Evolutionary conservation across 768 basidiomycete species (phyloP).

Genomic region (Boletus bicolor): DNA sequence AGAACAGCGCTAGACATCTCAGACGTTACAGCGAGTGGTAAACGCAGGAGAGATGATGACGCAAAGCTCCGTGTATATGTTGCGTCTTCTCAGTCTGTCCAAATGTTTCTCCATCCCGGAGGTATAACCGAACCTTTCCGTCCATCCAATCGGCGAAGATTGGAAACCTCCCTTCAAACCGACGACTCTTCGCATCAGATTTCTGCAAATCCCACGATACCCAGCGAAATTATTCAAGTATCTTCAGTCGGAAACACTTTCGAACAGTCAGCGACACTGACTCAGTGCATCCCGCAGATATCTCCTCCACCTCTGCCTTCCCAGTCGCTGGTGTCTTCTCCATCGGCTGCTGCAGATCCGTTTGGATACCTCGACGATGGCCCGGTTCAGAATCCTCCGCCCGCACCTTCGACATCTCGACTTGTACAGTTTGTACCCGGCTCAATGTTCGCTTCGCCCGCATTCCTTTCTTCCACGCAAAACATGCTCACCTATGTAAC

Average conservation of each 20-base stretch:
- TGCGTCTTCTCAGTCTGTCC: slow-evolving; percentile 53
- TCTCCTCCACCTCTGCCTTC: slow-evolving; percentile 5
- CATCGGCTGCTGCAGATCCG: slow-evolving; percentile 41
- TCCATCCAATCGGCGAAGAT: slow-evolving; percentile 20
- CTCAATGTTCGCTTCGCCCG: slow-evolving; percentile 35
- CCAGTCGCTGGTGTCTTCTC: neutral
- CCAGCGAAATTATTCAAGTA: neutral
- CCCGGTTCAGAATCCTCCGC: slow-evolving; percentile 28
- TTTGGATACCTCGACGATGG: slow-evolving; percentile 56
- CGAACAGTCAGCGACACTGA: neutral
- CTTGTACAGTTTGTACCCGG: slow-evolving; percentile 23
- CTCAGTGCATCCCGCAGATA: neutral
- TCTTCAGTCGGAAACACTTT: neutral
- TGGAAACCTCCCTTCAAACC: neutral
- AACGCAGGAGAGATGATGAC: slow-evolving; percentile 60
- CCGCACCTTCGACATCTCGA: slow-evolving; percentile 23
- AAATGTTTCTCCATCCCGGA: slow-evolving; percentile 41
- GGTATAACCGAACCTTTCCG: slow-evolving; percentile 12
- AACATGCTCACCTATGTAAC: slow-evolving; percentile 48
- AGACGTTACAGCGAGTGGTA: slow-evolving; percentile 30
- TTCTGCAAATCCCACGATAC: neutral
- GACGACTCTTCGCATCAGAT: neutral
- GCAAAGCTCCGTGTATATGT: slow-evolving; percentile 49
- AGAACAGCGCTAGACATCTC: slow-evolving; percentile 13
- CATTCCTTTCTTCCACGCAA: slow-evolving; percentile 34